A percentile compares a stretch with the other conserved stretches of the same genome.
phyloP scores from a whole-genome alignment of 805 yeast species.

The Lipomyces yamadae region DNA sequence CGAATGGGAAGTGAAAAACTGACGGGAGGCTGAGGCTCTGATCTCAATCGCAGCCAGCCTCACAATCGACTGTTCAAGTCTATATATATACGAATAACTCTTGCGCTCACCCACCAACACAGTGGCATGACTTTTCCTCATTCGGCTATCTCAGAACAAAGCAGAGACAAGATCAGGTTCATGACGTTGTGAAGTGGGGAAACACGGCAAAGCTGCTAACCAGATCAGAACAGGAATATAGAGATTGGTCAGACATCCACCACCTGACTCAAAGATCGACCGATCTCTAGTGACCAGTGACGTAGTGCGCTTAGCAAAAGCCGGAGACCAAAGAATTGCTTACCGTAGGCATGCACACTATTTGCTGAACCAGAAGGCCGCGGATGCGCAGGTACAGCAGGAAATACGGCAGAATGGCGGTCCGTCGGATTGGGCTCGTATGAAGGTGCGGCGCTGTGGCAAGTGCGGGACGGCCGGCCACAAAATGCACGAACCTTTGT shows the following conservation, averaged over 20 bases:
- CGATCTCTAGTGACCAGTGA: slow-evolving; percentile 7
- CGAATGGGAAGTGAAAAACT: background rate
- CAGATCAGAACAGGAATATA: slow-evolving; percentile 1
- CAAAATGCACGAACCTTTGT: no score
- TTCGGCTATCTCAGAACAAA: slow-evolving; percentile 6
- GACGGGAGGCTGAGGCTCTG: background rate
- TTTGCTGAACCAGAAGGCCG: background rate
- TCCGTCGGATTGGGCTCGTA: background rate
- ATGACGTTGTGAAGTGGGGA: background rate
- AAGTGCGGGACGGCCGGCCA: background rate
- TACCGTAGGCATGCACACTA: background rate
- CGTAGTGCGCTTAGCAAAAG: slow-evolving; percentile 1
- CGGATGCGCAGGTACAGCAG: background rate
- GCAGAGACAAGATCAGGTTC: background rate
- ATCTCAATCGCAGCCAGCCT: no score
- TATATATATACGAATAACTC: background rate
- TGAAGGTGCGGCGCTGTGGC: background rate
- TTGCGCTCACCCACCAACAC: slow-evolving; percentile 4
- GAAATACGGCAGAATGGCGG: background rate
- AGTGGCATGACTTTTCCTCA: background rate
- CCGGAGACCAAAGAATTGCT: background rate
- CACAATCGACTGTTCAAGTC: background rate
- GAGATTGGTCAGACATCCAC: slow-evolving; percentile 1
- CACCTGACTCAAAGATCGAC: background rate
- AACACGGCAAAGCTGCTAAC: background rate